Percentiles rank a stretch among this genome's conserved stretches.
These are phyloP conservation scores for Aureoboletus auriporus DNA, from an alignment of 768 basidiomycete genomes.

Conservation along the genomic window DNA sequence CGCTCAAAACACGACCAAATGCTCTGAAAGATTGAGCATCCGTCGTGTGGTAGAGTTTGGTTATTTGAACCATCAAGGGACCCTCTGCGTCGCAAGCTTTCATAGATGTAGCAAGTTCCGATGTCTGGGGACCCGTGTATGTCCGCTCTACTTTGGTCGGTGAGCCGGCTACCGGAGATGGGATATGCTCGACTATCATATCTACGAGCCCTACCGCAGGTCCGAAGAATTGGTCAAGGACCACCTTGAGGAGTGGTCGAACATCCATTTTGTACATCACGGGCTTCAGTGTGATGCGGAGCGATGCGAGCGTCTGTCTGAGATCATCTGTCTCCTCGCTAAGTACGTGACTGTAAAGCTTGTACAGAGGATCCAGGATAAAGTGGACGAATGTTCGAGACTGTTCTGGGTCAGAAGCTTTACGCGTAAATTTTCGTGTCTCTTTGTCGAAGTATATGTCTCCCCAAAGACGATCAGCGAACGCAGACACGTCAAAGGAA, in stretches of 20 bases:
- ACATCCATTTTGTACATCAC: conserved; percentile 99
- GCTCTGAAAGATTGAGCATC: conserved; percentile 97
- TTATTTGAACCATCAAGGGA: conserved; percentile 88
- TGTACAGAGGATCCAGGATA: conserved; percentile 94
- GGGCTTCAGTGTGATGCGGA: conserved; percentile 86
- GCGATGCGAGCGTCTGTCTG: conserved; percentile 66
- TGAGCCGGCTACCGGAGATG: conserved; percentile 66
- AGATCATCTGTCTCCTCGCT: conserved; percentile 92
- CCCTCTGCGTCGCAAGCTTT: conserved; percentile 77
- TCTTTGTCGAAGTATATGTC: conserved; percentile 92
- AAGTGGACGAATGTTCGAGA: conserved; percentile 92
- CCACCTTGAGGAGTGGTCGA: conserved; percentile 87
- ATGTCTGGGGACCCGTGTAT: conserved; percentile 85
- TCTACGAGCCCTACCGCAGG: conserved; percentile 86
- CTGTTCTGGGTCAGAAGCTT: conserved; percentile 68
- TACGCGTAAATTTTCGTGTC: conserved; percentile 85
- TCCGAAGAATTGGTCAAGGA: conserved; percentile 95
- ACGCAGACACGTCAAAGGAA: conserved; percentile 74
- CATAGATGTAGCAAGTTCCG: conserved; percentile 76
- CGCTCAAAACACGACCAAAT: conserved; percentile 91
- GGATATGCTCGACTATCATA: conserved; percentile 86
- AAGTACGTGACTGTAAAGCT: conserved; percentile 91
- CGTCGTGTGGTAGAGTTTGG: conserved; percentile 94
- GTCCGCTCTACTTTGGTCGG: conserved; percentile 71
- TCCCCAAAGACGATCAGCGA: conserved; percentile 93